These are phyloP conservation scores for Biscogniauxia sp. DNA, from an alignment of 2,329 filamentous ascomycete species.

Conservation along the genomic window DNA sequence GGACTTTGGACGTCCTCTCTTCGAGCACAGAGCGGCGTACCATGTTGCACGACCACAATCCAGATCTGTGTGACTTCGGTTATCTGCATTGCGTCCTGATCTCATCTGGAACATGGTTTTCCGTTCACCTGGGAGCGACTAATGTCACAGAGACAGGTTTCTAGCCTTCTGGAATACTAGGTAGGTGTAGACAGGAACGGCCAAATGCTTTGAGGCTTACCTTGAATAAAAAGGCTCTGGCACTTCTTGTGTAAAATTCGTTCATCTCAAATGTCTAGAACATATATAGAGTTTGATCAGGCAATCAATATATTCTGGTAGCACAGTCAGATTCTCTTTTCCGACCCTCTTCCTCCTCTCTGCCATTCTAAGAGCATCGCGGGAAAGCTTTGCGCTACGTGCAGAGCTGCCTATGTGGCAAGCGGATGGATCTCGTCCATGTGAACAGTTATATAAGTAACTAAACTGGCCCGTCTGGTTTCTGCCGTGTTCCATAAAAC, in stretches of 20 bases:
- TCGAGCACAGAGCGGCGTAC: slow-evolving; percentile 29
- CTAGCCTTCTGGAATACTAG: slow-evolving; percentile 22
- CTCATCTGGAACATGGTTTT: slow-evolving; percentile 28
- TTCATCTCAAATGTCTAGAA: slow-evolving; percentile 34
- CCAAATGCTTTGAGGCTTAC: slow-evolving; percentile 16
- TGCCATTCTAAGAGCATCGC: slow-evolving; percentile 14
- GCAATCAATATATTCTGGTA: slow-evolving; percentile 30
- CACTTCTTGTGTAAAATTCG: slow-evolving; percentile 21
- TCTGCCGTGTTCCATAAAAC: neutral
- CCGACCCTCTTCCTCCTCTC: slow-evolving; percentile 14
- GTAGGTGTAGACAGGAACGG: slow-evolving; percentile 17
- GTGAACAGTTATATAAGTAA: neutral
- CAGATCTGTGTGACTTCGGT: slow-evolving; percentile 34
- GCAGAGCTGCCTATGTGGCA: slow-evolving; percentile 12
- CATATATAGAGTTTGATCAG: slow-evolving; percentile 29
- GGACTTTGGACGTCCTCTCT: slow-evolving; percentile 15
- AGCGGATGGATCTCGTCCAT: slow-evolving; percentile 15
- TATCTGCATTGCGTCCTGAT: slow-evolving; percentile 34
- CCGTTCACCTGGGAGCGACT: slow-evolving; percentile 28
- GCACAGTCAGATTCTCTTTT: slow-evolving; percentile 25
- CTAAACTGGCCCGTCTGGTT: neutral
- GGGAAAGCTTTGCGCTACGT: slow-evolving; percentile 15
- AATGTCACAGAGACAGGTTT: slow-evolving; percentile 24
- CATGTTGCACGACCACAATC: slow-evolving; percentile 33
- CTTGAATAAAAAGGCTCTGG: slow-evolving; percentile 14